phyloP scores from a whole-genome alignment of 306 rosid genomes.

The Prinsepia uniflora region DNA sequence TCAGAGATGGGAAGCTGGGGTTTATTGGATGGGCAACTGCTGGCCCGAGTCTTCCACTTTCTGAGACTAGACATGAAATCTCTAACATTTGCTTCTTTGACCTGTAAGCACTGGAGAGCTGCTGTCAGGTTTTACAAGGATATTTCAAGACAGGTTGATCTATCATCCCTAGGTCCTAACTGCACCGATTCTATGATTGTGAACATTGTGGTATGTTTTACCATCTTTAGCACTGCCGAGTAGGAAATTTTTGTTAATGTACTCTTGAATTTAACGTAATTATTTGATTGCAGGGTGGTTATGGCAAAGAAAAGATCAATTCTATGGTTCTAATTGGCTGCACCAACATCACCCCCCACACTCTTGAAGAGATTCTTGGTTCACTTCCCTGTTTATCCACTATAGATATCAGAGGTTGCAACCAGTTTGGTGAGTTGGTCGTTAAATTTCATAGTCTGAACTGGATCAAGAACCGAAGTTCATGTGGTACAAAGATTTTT shows the following conservation, averaged over 20 bases:
- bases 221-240: slow-evolving; percentile 23
- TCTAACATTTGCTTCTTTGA: slow-evolving; percentile 64
- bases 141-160: slow-evolving; percentile 67
- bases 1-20: slow-evolving; percentile 66
- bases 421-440: slow-evolving; percentile 68
- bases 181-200: slow-evolving; percentile 67
- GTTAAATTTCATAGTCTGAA: slow-evolving; percentile 56
- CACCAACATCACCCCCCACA: slow-evolving; percentile 55
- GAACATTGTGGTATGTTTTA: slow-evolving; percentile 65
- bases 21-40: slow-evolving; percentile 60
- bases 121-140: slow-evolving; percentile 63
- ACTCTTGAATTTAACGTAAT: slow-evolving; percentile 26
- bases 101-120: slow-evolving; percentile 92
- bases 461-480: slow-evolving; percentile 76
- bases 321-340: slow-evolving; percentile 75
- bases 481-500: slow-evolving; percentile 33
- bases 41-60: slow-evolving; percentile 77
- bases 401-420: slow-evolving; percentile 84
- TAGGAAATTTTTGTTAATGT: slow-evolving; percentile 17
- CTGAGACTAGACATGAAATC: slow-evolving; percentile 75
- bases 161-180: slow-evolving; percentile 69
- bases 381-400: slow-evolving; percentile 66
- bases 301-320: slow-evolving; percentile 63
- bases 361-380: slow-evolving; percentile 75
- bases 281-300: slow-evolving; percentile 67